phyloP scores from a whole-genome alignment of 1,284 basidiomycete genomes.

The Ceratobasidium papillatum region DNA sequence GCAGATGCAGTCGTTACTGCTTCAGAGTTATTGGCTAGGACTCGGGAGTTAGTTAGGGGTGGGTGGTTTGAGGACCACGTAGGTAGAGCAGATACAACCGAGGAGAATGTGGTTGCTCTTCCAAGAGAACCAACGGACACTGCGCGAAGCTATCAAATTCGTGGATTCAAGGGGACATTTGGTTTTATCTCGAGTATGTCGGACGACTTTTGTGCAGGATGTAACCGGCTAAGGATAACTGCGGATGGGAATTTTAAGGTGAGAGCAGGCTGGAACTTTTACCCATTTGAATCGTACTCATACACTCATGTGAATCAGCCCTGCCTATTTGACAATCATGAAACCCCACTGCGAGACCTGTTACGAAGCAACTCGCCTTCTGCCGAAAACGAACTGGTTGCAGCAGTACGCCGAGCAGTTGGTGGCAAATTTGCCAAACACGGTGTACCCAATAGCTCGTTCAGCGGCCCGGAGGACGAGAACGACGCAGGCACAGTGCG shows the following conservation, averaged over 20 bases:
- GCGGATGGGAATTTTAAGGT: slow-evolving; percentile 92
- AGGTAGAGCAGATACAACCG: slow-evolving; percentile 46
- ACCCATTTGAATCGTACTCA: neutral
- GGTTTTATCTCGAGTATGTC: slow-evolving; percentile 94
- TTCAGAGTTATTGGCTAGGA: slow-evolving; percentile 16
- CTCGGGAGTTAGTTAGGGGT: neutral
- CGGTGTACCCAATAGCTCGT: slow-evolving; percentile 51
- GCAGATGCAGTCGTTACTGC: slow-evolving; percentile 15
- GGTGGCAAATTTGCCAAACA: slow-evolving; percentile 84
- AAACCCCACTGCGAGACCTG: slow-evolving; percentile 80
- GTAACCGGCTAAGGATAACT: slow-evolving; percentile 84
- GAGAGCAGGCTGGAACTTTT: slow-evolving; percentile 43
- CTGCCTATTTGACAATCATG: slow-evolving; percentile 86
- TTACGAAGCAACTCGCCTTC: slow-evolving; percentile 58
- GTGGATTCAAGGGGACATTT: slow-evolving; percentile 75
- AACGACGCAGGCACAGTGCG: slow-evolving; percentile 25
- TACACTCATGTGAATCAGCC: slow-evolving; percentile 59
- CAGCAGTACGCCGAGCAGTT: slow-evolving; percentile 72
- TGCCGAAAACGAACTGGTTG: slow-evolving; percentile 69
- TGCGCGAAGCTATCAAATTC: slow-evolving; percentile 79
- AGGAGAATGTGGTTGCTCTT: slow-evolving; percentile 71
- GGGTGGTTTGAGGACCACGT: slow-evolving; percentile 29
- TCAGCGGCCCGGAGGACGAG: slow-evolving; percentile 27
- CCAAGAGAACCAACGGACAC: slow-evolving; percentile 74
- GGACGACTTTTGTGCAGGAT: slow-evolving; percentile 88